These are phyloP conservation scores for Huntiella savannae DNA, from an alignment of 2,329 filamentous ascomycete species.

Conservation along the genomic window DNA sequence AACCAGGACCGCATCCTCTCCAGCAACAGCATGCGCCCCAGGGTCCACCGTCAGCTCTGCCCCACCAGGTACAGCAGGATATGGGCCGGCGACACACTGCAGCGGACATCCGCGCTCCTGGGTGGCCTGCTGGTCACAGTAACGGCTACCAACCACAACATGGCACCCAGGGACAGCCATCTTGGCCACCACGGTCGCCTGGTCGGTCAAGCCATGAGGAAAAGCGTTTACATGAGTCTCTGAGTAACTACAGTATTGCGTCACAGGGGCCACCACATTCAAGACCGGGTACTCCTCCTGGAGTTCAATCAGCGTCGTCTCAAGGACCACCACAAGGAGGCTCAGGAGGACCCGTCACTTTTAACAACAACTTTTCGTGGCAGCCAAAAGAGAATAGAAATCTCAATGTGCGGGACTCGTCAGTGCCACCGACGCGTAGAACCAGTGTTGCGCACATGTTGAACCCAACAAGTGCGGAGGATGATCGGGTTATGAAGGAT, in stretches of 20 bases:
- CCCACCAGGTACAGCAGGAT: constrained; percentile 18
- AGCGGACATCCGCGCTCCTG: constrained; percentile 65
- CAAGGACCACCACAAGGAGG: no score
- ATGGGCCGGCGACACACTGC: constrained; percentile 76
- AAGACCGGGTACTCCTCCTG: constrained; percentile 32
- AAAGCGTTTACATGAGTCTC: constrained; percentile 35
- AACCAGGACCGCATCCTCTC: constrained; percentile 42
- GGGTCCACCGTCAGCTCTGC: constrained; percentile 29
- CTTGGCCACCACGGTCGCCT: constrained; percentile 36
- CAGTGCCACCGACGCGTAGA: constrained; percentile 34
- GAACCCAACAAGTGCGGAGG: constrained; percentile 36
- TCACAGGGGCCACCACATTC: constrained; percentile 27
- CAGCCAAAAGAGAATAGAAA: constrained; percentile 29
- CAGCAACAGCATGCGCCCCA: constrained; percentile 38
- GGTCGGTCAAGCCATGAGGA: constrained; percentile 31
- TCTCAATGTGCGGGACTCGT: constrained; percentile 33
- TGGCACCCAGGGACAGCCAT: constrained; percentile 25
- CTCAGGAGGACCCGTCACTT: constrained; percentile 12
- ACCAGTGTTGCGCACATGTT: constrained; percentile 45
- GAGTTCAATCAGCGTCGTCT: no score
- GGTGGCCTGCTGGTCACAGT: constrained; percentile 44
- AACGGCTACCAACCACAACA: constrained; percentile 30
- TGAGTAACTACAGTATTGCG: constrained; percentile 34
- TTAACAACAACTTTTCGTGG: constrained; percentile 37
- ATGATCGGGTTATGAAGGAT: constrained; percentile 23